Conservation (phyloP, 176 grass and related monocot genomes). For the Oryza glaberrima region DNA sequence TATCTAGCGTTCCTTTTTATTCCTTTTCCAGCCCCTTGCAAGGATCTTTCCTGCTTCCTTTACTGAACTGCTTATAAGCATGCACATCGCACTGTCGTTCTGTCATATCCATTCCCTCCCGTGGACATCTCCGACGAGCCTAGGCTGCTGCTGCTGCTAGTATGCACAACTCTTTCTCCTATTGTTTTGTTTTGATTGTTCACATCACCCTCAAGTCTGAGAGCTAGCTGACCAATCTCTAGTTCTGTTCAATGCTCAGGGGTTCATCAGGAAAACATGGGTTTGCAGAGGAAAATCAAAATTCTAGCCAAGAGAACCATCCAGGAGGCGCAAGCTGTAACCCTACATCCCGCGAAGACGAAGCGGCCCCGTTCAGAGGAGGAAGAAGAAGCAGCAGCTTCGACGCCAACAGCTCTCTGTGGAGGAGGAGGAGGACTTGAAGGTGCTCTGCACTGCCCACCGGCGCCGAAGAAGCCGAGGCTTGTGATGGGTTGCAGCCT, state of each 20-base stretch:
- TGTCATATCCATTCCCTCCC: constrained; percentile 7
- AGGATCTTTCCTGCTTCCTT: constrained; percentile 11
- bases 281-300: constrained; percentile 38
- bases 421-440: neutral
- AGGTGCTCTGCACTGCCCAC: neutral
- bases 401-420: neutral
- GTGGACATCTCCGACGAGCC: neutral
- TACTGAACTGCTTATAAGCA: constrained; percentile 34
- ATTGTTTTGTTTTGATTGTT: constrained; percentile 14
- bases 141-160: constrained; percentile 31
- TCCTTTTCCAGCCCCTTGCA: constrained; percentile 2
- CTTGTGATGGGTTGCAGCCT: constrained; percentile 40
- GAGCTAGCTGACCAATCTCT: too few relatives aligned
- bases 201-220: neutral
- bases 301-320: constrained; percentile 23
- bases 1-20: neutral
- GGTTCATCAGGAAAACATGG: constrained; percentile 15
- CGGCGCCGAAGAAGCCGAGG: constrained; percentile 48
- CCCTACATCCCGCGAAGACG: neutral
- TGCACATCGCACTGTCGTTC: neutral
- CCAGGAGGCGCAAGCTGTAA: neutral
- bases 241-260: too few relatives aligned
- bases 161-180: neutral
- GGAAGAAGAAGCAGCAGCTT: neutral
- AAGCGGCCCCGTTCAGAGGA: constrained; percentile 5